These are phyloP conservation scores for Auricularia sp. DNA, from an alignment of 768 basidiomycete genomes.

Conservation along the genomic window DNA sequence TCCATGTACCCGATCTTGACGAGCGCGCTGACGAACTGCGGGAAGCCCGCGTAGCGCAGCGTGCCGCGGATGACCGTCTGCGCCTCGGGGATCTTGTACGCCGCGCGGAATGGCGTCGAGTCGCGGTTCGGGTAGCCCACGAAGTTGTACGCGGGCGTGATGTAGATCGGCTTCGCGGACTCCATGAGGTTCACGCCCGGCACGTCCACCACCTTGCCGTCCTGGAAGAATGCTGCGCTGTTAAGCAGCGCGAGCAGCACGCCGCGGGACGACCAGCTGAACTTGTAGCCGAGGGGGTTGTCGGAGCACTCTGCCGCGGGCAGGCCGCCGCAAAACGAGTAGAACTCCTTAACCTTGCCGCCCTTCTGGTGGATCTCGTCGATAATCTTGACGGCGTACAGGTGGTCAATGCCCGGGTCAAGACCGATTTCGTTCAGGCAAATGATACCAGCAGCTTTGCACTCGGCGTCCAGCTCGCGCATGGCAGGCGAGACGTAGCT, in stretches of 20 bases:
- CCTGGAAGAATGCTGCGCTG: constrained; percentile 67
- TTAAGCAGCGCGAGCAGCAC: constrained; percentile 93
- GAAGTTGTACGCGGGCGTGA: constrained; percentile 91
- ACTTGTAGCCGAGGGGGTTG: constrained; percentile 98
- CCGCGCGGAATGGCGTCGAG: constrained; percentile 82
- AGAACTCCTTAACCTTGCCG: constrained; percentile 92
- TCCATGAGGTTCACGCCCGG: constrained; percentile 80
- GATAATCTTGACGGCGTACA: constrained; percentile 91
- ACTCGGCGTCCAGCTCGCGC: constrained; percentile 72
- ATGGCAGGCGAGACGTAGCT: constrained; percentile 90
- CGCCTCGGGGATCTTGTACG: constrained; percentile 87
- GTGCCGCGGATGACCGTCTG: constrained; percentile 90
- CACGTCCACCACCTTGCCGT: constrained; percentile 55
- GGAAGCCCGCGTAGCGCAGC: constrained; percentile 92
- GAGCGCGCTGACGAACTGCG: constrained; percentile 81
- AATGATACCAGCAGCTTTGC: constrained; percentile 79
- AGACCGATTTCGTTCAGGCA: constrained; percentile 98
- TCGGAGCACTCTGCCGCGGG: constrained; percentile 84
- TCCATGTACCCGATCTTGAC: constrained; percentile 85
- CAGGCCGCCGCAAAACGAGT: constrained; percentile 93
- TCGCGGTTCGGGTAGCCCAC: constrained; percentile 97
- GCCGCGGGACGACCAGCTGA: constrained; percentile 96
- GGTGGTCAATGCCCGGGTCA: constrained; percentile 89
- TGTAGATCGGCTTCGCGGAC: constrained; percentile 86
- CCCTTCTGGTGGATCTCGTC: constrained; percentile 89